Base-by-base conservation (phyloP, 1,284 basidiomycete species). In the Puccinia horiana region DNA sequence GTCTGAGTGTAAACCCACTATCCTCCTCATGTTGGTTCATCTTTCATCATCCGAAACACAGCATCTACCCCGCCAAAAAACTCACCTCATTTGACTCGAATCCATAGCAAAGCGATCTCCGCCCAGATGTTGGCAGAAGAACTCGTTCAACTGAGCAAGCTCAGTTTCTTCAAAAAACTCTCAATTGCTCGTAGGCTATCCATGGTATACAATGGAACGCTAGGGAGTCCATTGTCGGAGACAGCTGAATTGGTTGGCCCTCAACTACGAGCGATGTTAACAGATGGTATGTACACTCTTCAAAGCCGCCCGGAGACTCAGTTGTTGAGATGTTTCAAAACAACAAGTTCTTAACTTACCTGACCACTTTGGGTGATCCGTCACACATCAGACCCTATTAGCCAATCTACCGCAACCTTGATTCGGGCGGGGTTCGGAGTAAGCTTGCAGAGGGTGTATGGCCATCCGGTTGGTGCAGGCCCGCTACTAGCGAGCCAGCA, bases 1-100 rank as follows among this genome's bases (percentile, higher is more conserved):
- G 44, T 40, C n/a, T n/a, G 78, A 80, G 40, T 80, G 67, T 23
- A 32, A 80, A 54, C 78, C 78, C 16, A 80, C 78, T 14, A 20
- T 80, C 18, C 78, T 80, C n/a, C 32, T 56, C n/a, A 32, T 67
- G 78, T 80, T 42, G 20, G 67, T 61, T 16, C 37, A 56, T 54
- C 23, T 3, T 14, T 65, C 5, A 40, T 65, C 67, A 61, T 40
- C 47, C 18, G n/a, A n/a, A 6, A n/a, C 18, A 9, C 47, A 26
- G 29, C 37, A 56, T 32, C 20, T 63, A 8, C 32, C 32, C 32
- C n/a, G 12, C 40, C 63, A 9, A 1, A 42, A 69, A 37, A 37
- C 18, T 40, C 9, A 69, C 12, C 32, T 69, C 40, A 47, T 69
- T 35, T 29, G 9, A 35, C 23, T 49, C 6, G 26, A 49, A 5